A percentile compares a stretch with the other conserved stretches of the same genome.
phyloP scores from a whole-genome alignment of 495 filamentous ascomycete genomes.

The Penicillium manginii region DNA sequence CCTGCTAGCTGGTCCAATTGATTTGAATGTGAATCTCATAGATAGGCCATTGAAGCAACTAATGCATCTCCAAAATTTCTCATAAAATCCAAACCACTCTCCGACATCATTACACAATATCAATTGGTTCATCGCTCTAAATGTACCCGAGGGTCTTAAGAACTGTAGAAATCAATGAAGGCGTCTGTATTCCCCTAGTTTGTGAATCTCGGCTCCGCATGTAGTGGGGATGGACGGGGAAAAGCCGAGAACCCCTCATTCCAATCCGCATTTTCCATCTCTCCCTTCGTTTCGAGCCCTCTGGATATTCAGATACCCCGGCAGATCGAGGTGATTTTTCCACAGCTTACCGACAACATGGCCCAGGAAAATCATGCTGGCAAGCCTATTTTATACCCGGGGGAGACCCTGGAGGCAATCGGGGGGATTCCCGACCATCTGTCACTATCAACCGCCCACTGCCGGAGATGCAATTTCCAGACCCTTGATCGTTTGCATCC shows the following conservation, averaged over 20 bases:
- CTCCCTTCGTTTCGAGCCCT: background rate
- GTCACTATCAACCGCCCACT: slow-evolving; percentile 21
- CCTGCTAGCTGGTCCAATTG: slow-evolving; percentile 1
- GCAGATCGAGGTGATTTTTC: too few relatives aligned
- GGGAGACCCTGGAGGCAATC: slow-evolving; percentile 22
- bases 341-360: too few relatives aligned
- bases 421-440: slow-evolving; percentile 24
- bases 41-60: too few relatives aligned
- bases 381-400: slow-evolving; percentile 15
- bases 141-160: too few relatives aligned
- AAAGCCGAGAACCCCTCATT: background rate
- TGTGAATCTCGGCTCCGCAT: background rate
- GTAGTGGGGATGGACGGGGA: background rate
- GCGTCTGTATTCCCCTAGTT: too few relatives aligned
- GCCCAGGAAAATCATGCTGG: too few relatives aligned
- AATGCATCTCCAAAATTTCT: too few relatives aligned
- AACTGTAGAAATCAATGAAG: too few relatives aligned
- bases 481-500: slow-evolving; percentile 28
- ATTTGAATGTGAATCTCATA: background rate
- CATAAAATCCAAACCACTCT: too few relatives aligned
- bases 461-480: background rate
- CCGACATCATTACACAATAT: too few relatives aligned
- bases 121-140: too few relatives aligned
- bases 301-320: too few relatives aligned
- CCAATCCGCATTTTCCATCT: background rate